These are phyloP conservation scores for Candida frijolesensis DNA, from an alignment of 1,139 yeast genomes.

Conservation along the genomic window DNA sequence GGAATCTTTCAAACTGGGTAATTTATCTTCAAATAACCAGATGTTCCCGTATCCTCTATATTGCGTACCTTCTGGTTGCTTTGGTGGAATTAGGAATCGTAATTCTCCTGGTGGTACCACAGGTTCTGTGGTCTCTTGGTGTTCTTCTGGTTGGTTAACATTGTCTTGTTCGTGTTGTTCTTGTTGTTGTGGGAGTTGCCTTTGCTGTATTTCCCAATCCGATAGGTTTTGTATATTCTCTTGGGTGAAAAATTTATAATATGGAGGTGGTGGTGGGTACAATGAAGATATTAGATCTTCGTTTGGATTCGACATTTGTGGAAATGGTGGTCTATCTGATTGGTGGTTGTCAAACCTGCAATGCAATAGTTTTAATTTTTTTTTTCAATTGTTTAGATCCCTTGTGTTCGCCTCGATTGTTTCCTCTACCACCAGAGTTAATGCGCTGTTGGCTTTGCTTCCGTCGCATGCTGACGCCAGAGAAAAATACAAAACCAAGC, in stretches of 20 bases:
- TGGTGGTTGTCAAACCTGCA: neutral
- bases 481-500: neutral
- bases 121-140: slow-evolving; percentile 6
- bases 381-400: neutral
- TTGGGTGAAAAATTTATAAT: slow-evolving; percentile 64
- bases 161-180: neutral
- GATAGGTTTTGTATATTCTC: slow-evolving; percentile 51
- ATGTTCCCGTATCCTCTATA: slow-evolving; percentile 81
- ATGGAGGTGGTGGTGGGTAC: slow-evolving; percentile 88
- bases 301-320: slow-evolving; percentile 5
- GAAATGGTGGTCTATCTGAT: neutral
- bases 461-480: too few species aligned
- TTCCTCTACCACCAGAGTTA: too few species aligned
- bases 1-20: slow-evolving; percentile 66
- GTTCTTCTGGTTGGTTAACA: neutral
- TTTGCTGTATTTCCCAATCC: slow-evolving; percentile 20
- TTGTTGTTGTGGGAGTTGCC: slow-evolving; percentile 1
- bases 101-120: slow-evolving; percentile 40
- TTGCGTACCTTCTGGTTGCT: slow-evolving; percentile 56
- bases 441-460: too few species aligned
- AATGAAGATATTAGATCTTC: slow-evolving; percentile 61
- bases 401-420: too few species aligned
- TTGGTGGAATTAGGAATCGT: slow-evolving; percentile 65
- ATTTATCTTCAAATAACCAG: slow-evolving; percentile 75
- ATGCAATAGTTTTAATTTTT: neutral